A percentile compares a stretch with the other conserved stretches of the same genome.
Evolutionary conservation across 1,284 basidiomycete genomes (phyloP).

Genomic region (Sanghuangporus sanghuang): DNA sequence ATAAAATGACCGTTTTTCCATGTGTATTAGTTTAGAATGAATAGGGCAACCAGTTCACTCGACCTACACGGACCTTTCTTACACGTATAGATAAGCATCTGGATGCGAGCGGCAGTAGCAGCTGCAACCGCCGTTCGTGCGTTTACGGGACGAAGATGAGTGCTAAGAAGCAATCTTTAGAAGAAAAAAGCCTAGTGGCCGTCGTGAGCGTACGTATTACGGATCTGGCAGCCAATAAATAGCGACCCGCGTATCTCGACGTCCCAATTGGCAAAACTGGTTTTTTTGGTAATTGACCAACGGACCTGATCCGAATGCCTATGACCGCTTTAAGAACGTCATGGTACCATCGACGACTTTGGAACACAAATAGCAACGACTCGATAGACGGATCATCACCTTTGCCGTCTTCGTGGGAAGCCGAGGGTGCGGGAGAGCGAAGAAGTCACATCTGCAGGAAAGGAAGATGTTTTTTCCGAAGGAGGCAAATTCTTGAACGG

Average conservation of each 20-base stretch:
- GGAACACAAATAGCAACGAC: background rate
- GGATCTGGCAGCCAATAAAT: background rate
- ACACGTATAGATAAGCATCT: background rate
- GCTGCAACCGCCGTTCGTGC: background rate
- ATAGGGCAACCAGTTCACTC: no score
- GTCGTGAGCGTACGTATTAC: background rate
- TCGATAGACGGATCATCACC: background rate
- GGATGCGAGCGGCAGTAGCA: background rate
- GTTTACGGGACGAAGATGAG: background rate
- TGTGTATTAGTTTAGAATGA: no score
- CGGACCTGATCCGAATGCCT: background rate
- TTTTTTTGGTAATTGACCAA: background rate
- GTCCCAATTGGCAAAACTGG: background rate
- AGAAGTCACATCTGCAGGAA: background rate
- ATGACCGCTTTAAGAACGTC: background rate
- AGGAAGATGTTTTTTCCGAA: background rate
- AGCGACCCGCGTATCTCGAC: background rate
- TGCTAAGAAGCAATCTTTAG: background rate
- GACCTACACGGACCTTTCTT: background rate
- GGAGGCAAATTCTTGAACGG: background rate
- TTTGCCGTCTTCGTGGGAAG: background rate
- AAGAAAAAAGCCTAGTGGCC: background rate
- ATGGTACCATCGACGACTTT: background rate
- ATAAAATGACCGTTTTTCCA: no score
- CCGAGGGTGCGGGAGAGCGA: background rate